Evolutionary conservation across 345 rosid genomes (phyloP).

Genomic region (Populus ilicifolia): DNA sequence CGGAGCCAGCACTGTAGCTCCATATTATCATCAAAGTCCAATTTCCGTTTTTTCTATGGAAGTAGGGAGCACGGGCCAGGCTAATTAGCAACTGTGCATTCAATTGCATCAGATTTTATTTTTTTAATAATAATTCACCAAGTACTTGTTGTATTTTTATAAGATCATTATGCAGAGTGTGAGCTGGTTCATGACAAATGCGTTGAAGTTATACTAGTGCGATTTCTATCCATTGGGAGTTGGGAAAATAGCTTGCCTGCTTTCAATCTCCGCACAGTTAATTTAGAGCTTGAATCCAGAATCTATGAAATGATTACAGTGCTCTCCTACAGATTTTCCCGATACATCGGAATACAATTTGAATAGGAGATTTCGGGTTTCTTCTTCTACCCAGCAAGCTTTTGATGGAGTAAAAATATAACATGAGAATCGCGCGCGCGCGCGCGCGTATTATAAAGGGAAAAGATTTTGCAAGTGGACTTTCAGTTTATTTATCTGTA

Average conservation of each 20-base stretch:
- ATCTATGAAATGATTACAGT: neutral
- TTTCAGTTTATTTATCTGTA: neutral
- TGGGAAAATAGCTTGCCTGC: no score
- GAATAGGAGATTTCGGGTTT: neutral
- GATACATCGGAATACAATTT: neutral
- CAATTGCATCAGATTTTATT: no score
- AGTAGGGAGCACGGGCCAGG: neutral
- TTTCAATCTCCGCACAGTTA: neutral
- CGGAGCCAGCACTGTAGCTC: neutral
- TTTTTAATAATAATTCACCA: no score
- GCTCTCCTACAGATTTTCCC: neutral
- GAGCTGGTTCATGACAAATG: neutral
- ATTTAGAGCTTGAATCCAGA: neutral
- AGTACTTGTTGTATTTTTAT: neutral
- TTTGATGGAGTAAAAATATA: neutral
- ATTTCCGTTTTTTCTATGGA: neutral
- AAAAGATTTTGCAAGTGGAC: neutral
- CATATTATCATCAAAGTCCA: no score
- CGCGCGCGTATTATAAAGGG: neutral
- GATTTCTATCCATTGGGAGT: neutral
- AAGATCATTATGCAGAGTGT: neutral
- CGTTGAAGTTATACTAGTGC: neutral
- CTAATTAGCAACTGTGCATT: no score
- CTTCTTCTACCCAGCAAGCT: neutral
- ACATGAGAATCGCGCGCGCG: neutral